Percentiles rank a stretch among this genome's conserved stretches.
Conservation (phyloP, 1,284 basidiomycete species). For the Malassezia restricta region DNA sequence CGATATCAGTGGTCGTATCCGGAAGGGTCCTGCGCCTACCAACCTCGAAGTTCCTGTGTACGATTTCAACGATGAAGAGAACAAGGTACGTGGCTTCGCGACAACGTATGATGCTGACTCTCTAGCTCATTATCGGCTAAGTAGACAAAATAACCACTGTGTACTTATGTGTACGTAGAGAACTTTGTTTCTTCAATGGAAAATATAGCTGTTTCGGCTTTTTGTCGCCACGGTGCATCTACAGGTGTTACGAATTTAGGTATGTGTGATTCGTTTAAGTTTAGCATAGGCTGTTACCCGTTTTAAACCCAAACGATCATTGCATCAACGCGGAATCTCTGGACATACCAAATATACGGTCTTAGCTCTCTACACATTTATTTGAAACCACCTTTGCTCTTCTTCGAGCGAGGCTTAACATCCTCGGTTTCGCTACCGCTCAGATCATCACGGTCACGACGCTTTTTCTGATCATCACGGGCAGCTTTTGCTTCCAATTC, state of each 20-base stretch:
- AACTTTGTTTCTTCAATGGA: background rate
- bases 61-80: constrained; percentile 46
- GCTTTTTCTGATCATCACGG: constrained; percentile 34
- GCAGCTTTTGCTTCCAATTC: constrained; percentile 67
- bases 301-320: too few species aligned
- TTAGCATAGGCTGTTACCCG: too few species aligned
- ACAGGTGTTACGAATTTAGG: too few species aligned
- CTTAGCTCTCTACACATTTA: background rate
- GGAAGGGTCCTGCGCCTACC: constrained; percentile 63
- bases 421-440: constrained; percentile 23
- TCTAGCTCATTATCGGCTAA: constrained; percentile 16
- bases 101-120: background rate
- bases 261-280: too few species aligned
- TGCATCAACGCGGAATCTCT: too few species aligned
- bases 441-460: constrained; percentile 19
- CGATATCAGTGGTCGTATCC: constrained; percentile 86
- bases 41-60: constrained; percentile 68
- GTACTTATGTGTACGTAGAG: background rate
- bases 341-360: background rate
- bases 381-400: constrained; percentile 11
- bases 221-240: too few species aligned
- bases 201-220: too few species aligned
- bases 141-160: background rate
- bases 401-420: constrained; percentile 8
- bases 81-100: constrained; percentile 51